These are phyloP conservation scores for Cystofilobasidium macerans DNA, from an alignment of 768 basidiomycete genomes.

Conservation along the genomic window DNA sequence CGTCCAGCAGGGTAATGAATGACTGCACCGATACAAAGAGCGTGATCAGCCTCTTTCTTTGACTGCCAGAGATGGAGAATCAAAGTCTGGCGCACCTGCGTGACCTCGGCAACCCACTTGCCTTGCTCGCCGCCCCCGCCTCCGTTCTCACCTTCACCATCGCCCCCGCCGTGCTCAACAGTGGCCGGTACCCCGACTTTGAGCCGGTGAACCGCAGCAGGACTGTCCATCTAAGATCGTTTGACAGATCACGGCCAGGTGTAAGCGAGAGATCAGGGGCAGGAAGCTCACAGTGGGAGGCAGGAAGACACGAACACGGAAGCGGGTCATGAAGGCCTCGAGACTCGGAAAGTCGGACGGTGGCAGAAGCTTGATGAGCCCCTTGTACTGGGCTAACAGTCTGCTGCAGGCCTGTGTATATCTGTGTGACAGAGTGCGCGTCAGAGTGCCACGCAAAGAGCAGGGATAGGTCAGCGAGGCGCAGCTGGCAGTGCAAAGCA, in stretches of 20 bases:
- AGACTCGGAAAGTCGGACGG: slow-evolving; percentile 64
- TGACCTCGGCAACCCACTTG: slow-evolving; percentile 96
- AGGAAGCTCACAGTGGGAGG: not conserved
- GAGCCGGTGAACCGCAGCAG: slow-evolving; percentile 80
- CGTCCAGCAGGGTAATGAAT: slow-evolving; percentile 99
- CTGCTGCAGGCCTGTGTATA: slow-evolving; percentile 93
- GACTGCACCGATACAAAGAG: slow-evolving; percentile 48
- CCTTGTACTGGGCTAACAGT: slow-evolving; percentile 93
- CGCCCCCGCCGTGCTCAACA: slow-evolving; percentile 74
- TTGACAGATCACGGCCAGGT: not conserved
- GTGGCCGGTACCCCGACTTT: slow-evolving; percentile 92
- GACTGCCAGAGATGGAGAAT: not conserved
- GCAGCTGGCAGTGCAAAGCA: too few species aligned
- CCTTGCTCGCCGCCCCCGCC: slow-evolving; percentile 68
- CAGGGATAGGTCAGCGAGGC: not conserved
- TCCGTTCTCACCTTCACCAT: slow-evolving; percentile 15
- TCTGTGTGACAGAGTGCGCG: slow-evolving; percentile 50
- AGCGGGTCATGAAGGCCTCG: slow-evolving; percentile 83
- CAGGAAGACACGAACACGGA: slow-evolving; percentile 48
- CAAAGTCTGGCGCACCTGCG: slow-evolving; percentile 51
- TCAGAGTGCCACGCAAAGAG: not conserved
- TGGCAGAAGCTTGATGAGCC: slow-evolving; percentile 88
- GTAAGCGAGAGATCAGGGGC: not conserved
- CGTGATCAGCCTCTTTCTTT: too few species aligned
- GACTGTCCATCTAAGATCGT: slow-evolving; percentile 65